These are phyloP conservation scores for Spergularia bocconei DNA, from an alignment of 148 eudicot genomes.

Conservation along the genomic window DNA sequence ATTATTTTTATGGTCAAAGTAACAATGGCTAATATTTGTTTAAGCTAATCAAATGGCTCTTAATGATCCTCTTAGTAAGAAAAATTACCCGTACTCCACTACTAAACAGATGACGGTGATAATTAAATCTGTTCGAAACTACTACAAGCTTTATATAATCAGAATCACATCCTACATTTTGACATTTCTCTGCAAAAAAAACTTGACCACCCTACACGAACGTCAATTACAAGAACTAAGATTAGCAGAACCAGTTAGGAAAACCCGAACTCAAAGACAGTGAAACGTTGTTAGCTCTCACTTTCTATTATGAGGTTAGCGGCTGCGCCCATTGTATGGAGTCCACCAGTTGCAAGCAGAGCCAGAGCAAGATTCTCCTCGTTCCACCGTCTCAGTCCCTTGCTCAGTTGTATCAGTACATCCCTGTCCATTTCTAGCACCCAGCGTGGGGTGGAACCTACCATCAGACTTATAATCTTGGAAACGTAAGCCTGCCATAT, in stretches of 20 bases:
- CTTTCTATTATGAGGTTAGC: constrained; percentile 56
- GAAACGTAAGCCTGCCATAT: constrained; percentile 74
- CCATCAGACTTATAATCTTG: constrained; percentile 60
- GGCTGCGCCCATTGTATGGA: constrained; percentile 65
- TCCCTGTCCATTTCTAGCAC: constrained; percentile 53
- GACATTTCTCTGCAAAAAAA: constrained; percentile 7
- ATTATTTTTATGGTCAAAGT: too few relatives aligned
- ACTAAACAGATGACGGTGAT: too few relatives aligned
- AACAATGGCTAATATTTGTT: too few relatives aligned
- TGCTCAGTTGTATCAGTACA: constrained; percentile 53
- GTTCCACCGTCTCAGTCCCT: constrained; percentile 56
- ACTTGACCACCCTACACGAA: constrained; percentile 18
- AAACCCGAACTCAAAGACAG: not conserved
- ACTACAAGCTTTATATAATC: too few relatives aligned
- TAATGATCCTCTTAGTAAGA: too few relatives aligned
- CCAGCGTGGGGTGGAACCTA: constrained; percentile 64
- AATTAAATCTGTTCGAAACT: too few relatives aligned
- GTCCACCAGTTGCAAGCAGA: constrained; percentile 63
- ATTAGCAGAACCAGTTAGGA: not conserved
- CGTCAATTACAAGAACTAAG: constrained; percentile 19
- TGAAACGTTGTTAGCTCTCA: constrained; percentile 16
- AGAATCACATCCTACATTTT: too few relatives aligned
- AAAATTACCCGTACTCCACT: too few relatives aligned
- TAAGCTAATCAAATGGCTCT: too few relatives aligned
- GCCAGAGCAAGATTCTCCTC: constrained; percentile 68